These are phyloP conservation scores for Erythrobasidium yunnanense DNA, from an alignment of 768 basidiomycete genomes.

Conservation along the genomic window DNA sequence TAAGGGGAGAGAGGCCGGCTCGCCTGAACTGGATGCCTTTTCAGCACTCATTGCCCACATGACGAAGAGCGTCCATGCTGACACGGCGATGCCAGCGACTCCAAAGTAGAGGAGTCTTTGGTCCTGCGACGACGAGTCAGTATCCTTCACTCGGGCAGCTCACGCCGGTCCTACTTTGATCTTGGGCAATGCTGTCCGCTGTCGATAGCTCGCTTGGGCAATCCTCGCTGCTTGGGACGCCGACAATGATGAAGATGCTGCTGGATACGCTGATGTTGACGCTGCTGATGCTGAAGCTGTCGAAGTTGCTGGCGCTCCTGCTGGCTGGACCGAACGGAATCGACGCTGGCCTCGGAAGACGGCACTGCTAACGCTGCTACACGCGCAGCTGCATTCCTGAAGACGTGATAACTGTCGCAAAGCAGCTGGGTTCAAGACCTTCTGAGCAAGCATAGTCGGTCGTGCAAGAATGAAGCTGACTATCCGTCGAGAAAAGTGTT, in stretches of 20 bases:
- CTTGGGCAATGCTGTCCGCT: constrained; percentile 3
- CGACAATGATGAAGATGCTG: not conserved
- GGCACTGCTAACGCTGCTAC: too few relatives aligned
- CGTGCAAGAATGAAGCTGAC: too few relatives aligned
- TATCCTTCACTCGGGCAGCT: not conserved
- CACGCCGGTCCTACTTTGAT: not conserved
- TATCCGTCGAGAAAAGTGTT: too few relatives aligned
- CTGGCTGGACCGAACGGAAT: too few relatives aligned
- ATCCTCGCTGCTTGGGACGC: not conserved
- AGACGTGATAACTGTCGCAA: too few relatives aligned
- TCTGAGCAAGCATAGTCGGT: too few relatives aligned
- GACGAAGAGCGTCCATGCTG: constrained; percentile 20
- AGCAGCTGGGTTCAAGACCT: too few relatives aligned
- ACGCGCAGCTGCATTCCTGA: too few relatives aligned
- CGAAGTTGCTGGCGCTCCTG: not conserved
- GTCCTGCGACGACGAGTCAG: constrained; percentile 8
- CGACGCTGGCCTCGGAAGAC: too few relatives aligned
- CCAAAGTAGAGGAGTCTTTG: constrained; percentile 17
- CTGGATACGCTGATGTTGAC: not conserved
- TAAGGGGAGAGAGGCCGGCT: not conserved
- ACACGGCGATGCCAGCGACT: constrained; percentile 4
- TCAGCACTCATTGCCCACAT: constrained; percentile 24
- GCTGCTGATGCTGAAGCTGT: not conserved
- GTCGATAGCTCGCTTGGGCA: constrained; percentile 1
- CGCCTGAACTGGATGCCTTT: constrained; percentile 13